Evolutionary conservation across 2,329 filamentous ascomycete genomes (phyloP).

Genomic region (Aspergillus neoniger): DNA sequence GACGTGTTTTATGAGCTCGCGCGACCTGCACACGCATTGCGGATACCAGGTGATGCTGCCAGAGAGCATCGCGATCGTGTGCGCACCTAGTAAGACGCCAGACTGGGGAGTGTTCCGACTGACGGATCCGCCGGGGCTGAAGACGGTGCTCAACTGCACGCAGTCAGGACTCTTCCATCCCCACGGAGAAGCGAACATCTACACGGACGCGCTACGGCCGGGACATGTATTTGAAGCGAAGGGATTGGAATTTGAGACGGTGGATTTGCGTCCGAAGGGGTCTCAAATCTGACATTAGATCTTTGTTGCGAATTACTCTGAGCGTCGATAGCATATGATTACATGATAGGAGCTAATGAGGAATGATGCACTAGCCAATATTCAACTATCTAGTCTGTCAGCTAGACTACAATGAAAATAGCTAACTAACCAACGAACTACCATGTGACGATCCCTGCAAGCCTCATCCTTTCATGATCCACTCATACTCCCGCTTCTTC

Average conservation of each 20-base stretch:
- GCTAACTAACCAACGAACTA: no score
- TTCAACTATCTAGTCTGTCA: background rate
- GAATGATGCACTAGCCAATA: background rate
- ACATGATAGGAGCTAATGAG: background rate
- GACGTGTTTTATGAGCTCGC: constrained; percentile 95
- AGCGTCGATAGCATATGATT: background rate
- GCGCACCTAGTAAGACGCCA: constrained; percentile 72
- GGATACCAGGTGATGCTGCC: constrained; percentile 96
- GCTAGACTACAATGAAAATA: background rate
- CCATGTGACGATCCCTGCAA: background rate
- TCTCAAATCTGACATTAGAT: constrained; percentile 9
- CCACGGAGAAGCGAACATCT: constrained; percentile 69
- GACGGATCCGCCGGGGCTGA: constrained; percentile 87
- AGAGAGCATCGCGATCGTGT: constrained; percentile 96
- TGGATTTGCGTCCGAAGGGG: constrained; percentile 56
- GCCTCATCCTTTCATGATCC: no score
- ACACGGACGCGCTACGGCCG: constrained; percentile 71
- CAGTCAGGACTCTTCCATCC: constrained; percentile 83
- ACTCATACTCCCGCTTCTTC: background rate
- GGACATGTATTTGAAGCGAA: constrained; percentile 71
- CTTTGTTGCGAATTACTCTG: background rate
- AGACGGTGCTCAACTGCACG: constrained; percentile 77
- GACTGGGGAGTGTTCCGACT: constrained; percentile 91
- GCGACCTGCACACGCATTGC: constrained; percentile 89
- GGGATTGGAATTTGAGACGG: constrained; percentile 66